Evolutionary conservation across 768 basidiomycete species (phyloP).

Genomic region (Psilocybe sp.): DNA sequence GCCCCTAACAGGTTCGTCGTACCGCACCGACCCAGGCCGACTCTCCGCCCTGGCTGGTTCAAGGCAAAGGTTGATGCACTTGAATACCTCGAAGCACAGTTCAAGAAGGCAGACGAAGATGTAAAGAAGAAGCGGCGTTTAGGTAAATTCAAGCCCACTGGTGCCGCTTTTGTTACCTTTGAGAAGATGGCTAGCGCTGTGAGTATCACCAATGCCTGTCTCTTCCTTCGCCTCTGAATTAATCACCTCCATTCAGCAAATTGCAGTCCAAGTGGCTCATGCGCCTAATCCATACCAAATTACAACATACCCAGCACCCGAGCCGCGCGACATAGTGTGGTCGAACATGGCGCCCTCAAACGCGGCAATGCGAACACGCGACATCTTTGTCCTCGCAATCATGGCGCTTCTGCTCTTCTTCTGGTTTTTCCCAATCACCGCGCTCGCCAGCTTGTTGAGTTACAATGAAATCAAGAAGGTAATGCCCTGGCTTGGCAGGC

Average conservation of each 20-base stretch:
- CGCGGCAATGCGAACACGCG: slow-evolving; percentile 57
- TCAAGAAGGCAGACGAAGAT: slow-evolving; percentile 77
- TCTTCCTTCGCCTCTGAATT: neutral
- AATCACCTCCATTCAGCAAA: slow-evolving; percentile 54
- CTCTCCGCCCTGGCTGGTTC: slow-evolving; percentile 73
- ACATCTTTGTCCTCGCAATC: slow-evolving; percentile 64
- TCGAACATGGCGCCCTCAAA: slow-evolving; percentile 75
- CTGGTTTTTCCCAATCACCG: slow-evolving; percentile 91
- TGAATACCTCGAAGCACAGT: slow-evolving; percentile 80
- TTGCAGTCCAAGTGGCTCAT: slow-evolving; percentile 82
- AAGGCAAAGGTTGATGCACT: slow-evolving; percentile 81
- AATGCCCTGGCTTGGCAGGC: slow-evolving; percentile 81
- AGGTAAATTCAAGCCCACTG: slow-evolving; percentile 79
- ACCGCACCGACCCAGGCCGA: slow-evolving; percentile 75
- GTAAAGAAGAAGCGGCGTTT: slow-evolving; percentile 70
- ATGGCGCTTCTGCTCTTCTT: slow-evolving; percentile 80
- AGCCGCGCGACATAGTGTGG: slow-evolving; percentile 97
- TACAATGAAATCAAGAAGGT: slow-evolving; percentile 92
- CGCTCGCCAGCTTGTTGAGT: slow-evolving; percentile 82
- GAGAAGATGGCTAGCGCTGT: slow-evolving; percentile 94
- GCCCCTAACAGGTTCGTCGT: slow-evolving; percentile 57
- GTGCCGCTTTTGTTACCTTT: slow-evolving; percentile 92
- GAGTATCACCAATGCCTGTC: slow-evolving; percentile 4
- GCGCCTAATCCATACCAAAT: slow-evolving; percentile 64
- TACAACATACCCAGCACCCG: slow-evolving; percentile 78